Evolutionary conservation across 2,329 filamentous ascomycete species (phyloP).

Genomic region (Neonectria neomacrospora): DNA sequence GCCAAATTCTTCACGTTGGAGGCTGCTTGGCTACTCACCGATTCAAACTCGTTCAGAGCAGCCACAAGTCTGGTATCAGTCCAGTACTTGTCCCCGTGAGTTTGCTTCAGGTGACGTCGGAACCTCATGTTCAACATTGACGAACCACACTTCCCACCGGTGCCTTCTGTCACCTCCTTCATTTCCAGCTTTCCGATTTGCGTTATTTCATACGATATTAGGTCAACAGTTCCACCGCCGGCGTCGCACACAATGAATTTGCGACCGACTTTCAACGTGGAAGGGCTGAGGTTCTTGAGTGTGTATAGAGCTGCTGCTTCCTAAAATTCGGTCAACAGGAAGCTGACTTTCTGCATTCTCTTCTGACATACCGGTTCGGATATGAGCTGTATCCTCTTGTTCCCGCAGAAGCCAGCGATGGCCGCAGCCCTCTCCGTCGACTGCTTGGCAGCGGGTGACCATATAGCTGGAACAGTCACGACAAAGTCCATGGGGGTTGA

Average conservation of each 20-base stretch:
- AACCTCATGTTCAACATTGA: slow-evolving; percentile 62
- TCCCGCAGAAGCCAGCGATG: slow-evolving; percentile 53
- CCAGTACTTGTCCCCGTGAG: slow-evolving; percentile 56
- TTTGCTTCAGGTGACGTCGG: slow-evolving; percentile 55
- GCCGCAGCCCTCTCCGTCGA: slow-evolving; percentile 57
- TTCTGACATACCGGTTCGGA: slow-evolving; percentile 57
- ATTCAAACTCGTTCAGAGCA: slow-evolving; percentile 58
- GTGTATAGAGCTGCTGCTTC: slow-evolving; percentile 64
- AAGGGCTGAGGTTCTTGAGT: slow-evolving; percentile 55
- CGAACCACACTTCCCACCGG: slow-evolving; percentile 62
- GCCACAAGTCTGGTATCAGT: slow-evolving; percentile 55
- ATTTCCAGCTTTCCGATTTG: slow-evolving; percentile 56
- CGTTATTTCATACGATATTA: slow-evolving; percentile 63
- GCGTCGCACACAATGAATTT: slow-evolving; percentile 65
- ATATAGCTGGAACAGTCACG: slow-evolving; percentile 68
- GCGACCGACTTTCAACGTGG: slow-evolving; percentile 56
- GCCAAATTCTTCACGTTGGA: slow-evolving; percentile 6
- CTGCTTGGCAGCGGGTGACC: slow-evolving; percentile 65
- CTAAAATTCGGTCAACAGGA: slow-evolving; percentile 40
- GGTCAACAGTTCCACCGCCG: slow-evolving; percentile 64
- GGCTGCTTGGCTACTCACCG: slow-evolving; percentile 55
- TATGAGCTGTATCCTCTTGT: slow-evolving; percentile 57
- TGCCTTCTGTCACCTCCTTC: slow-evolving; percentile 61
- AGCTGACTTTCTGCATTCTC: neutral
- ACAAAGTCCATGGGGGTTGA: slow-evolving; percentile 63